A percentile compares a stretch with the other conserved stretches of the same genome.
phyloP scores from a whole-genome alignment of 139 green algal species.

The Chlorella sp. region DNA sequence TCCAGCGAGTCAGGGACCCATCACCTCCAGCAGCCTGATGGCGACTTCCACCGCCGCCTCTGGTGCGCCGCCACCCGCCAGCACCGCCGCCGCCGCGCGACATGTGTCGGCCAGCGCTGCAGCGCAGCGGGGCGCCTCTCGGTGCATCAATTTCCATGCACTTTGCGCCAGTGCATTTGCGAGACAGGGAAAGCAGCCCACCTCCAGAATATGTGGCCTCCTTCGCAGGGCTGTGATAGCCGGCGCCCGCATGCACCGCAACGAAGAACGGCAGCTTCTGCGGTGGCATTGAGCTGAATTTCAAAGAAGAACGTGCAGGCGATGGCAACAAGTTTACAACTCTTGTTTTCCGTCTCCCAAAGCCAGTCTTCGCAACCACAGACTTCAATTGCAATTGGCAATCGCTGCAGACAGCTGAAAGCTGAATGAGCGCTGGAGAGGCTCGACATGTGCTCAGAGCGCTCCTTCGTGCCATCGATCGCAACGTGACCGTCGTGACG shows the following conservation, averaged over 20 bases:
- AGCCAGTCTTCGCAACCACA: too few relatives aligned
- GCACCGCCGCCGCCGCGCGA: slow-evolving; percentile 30
- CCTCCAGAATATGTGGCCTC: slow-evolving; percentile 67
- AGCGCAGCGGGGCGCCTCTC: too few relatives aligned
- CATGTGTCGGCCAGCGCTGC: slow-evolving; percentile 55
- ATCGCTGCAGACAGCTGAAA: too few relatives aligned
- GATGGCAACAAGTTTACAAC: neutral
- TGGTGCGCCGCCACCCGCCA: slow-evolving; percentile 26
- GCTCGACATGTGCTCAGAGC: slow-evolving; percentile 13
- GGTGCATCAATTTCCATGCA: too few relatives aligned
- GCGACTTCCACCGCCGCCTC: slow-evolving; percentile 57
- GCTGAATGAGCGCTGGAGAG: too few relatives aligned
- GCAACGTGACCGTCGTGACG: slow-evolving; percentile 28
- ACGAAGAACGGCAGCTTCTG: slow-evolving; percentile 60
- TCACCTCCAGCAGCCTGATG: slow-evolving; percentile 62
- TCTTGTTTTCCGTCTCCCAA: neutral
- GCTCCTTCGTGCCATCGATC: slow-evolving; percentile 35
- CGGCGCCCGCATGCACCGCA: slow-evolving; percentile 76
- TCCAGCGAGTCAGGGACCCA: too few relatives aligned
- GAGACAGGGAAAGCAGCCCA: too few relatives aligned
- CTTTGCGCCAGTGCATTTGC: too few relatives aligned
- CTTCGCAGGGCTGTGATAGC: slow-evolving; percentile 49
- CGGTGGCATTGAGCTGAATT: neutral
- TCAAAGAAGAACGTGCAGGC: neutral
- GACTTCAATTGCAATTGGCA: too few relatives aligned